Base-by-base conservation (phyloP, 768 basidiomycete species). In the Hygrophorus pudorinus region DNA sequence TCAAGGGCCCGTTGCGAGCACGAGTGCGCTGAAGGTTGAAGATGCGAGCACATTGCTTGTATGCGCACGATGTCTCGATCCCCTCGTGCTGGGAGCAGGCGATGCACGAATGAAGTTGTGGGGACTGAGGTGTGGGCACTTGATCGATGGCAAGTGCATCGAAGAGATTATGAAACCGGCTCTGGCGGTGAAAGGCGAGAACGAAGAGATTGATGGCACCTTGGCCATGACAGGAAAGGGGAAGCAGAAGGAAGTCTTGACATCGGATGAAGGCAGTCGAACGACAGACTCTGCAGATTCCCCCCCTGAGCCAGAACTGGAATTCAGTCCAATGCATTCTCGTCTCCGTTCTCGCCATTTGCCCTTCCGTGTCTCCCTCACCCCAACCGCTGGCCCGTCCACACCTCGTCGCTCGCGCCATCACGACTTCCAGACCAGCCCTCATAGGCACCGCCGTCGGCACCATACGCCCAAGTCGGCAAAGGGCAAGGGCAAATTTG, bases 81-180 rank as follows among this genome's bases (percentile, higher is more conserved):
- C 81, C 0, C 68, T 88, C 4, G 59, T 81, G 8, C 64, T 81
- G 21, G 62, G 63, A 40, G 61, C 67, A 36, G 77, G 75, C 29
- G 65, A 62, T 32, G 63, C 63, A 32, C 60, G 60, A 30, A 64
- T 69, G 42, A 70, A 73, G 34, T 61, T 88, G 6, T 88, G 84
- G 85, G 77, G 72, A 1, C 60, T 89, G 48, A 66, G 81, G 32
- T 89, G 85, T 42, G 85, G 85, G 0, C 86, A 89, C 55, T 59
- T 89, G 52, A 68, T 88, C 0, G 85, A 88, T 50, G 86, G 83
- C 39, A 84, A 81, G 57, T 89, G 85, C 51, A 60, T 81, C 1
- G 70, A 71, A 48, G 65, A 71, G 50, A 51, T 88, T 39, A 77
- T 79, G 56, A 59, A 64, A 29, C 81, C 76, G 2, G 39, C 31